Percentiles rank a stretch among this genome's conserved stretches.
Evolutionary conservation across 1,284 basidiomycete species (phyloP).

Genomic region (Violaceomyces palustris): DNA sequence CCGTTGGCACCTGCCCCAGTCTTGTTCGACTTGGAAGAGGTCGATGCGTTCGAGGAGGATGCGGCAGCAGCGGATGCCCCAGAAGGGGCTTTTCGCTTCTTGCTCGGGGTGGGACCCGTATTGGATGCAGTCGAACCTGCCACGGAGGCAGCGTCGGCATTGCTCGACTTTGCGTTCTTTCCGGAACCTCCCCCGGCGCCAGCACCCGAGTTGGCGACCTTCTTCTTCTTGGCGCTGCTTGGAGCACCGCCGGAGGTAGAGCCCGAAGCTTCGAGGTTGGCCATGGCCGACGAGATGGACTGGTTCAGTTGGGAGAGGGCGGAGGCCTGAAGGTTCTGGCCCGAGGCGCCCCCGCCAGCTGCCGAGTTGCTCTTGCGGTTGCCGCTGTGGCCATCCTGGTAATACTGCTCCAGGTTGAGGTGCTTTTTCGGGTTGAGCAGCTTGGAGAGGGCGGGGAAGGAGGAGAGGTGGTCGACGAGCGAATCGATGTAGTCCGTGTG

Average conservation of each 20-base stretch:
- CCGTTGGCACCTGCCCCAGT: constrained; percentile 5
- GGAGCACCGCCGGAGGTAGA: too few relatives aligned
- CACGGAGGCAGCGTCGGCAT: constrained; percentile 8
- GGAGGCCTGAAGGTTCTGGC: too few relatives aligned
- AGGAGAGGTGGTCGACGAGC: constrained; percentile 35
- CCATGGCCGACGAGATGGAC: too few relatives aligned
- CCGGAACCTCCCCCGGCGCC: constrained; percentile 7
- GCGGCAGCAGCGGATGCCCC: constrained; percentile 7
- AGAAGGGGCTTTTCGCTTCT: constrained; percentile 27
- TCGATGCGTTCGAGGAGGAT: constrained; percentile 1
- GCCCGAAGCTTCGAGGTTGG: too few relatives aligned
- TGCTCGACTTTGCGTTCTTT: constrained; percentile 14
- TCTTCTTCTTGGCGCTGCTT: constrained; percentile 22
- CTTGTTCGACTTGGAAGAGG: constrained; percentile 15
- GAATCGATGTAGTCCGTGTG: constrained; percentile 51
- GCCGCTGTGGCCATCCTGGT: constrained; percentile 5
- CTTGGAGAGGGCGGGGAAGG: constrained; percentile 32
- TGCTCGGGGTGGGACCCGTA: constrained; percentile 9
- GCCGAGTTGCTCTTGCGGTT: neutral
- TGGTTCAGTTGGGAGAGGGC: too few relatives aligned
- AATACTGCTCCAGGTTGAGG: constrained; percentile 32
- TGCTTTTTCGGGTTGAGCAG: constrained; percentile 31
- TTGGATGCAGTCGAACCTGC: constrained; percentile 7
- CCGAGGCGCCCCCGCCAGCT: too few relatives aligned
- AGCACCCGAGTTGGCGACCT: constrained; percentile 10